A percentile compares a stretch with the other conserved stretches of the same genome.
Conservation (phyloP, 805 yeast species). For the Saturnispora mendoncae region DNA sequence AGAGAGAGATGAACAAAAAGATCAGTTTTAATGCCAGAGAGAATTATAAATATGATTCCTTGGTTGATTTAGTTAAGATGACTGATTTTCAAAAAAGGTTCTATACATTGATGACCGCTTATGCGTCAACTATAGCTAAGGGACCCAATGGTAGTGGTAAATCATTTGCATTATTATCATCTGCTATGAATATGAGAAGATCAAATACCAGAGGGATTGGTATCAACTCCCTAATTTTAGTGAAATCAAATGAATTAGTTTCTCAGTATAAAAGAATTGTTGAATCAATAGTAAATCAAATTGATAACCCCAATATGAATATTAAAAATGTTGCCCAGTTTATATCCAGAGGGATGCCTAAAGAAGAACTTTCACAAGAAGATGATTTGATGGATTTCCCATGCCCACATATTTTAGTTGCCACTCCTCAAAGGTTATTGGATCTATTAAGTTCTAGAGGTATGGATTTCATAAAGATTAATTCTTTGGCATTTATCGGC, state of each 20-base stretch:
- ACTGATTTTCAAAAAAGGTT: constrained; percentile 27
- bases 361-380: constrained; percentile 22
- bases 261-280: constrained; percentile 18
- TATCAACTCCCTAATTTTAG: constrained; percentile 25
- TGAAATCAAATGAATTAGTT: constrained; percentile 23
- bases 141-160: constrained; percentile 28
- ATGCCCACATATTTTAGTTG: constrained; percentile 26
- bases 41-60: background rate
- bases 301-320: background rate
- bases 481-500: constrained; percentile 22
- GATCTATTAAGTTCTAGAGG: constrained; percentile 29
- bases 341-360: constrained; percentile 22
- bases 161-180: constrained; percentile 21
- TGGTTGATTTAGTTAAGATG: constrained; percentile 10
- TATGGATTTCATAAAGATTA: constrained; percentile 24
- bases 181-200: constrained; percentile 23
- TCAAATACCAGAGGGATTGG: constrained; percentile 21
- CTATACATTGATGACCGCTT: constrained; percentile 20
- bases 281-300: constrained; percentile 10
- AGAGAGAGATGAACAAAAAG: background rate
- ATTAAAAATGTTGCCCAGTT: constrained; percentile 23
- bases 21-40: background rate
- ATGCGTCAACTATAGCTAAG: constrained; percentile 25
- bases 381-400: constrained; percentile 17
- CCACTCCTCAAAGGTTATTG: constrained; percentile 31